Conservation (phyloP, 768 basidiomycete genomes). For the Favolaschia claudopus region DNA sequence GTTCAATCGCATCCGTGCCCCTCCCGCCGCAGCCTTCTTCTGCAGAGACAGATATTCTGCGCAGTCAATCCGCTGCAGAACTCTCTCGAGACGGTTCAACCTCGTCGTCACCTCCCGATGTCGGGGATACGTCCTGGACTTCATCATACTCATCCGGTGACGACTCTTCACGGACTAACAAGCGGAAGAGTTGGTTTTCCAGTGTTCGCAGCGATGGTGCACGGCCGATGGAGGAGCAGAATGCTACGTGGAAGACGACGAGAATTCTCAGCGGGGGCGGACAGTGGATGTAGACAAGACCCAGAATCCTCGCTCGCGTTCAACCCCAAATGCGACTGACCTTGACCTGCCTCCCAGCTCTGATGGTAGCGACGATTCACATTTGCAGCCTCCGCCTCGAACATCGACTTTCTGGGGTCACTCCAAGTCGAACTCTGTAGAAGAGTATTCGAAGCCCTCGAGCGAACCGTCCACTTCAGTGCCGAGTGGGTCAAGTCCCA, state of each 20-base stretch:
- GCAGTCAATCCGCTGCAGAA: constrained; percentile 41
- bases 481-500: constrained; percentile 26
- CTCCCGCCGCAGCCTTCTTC: constrained; percentile 34
- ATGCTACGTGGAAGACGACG: constrained; percentile 31
- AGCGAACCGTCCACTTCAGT: constrained; percentile 43
- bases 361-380: constrained; percentile 30
- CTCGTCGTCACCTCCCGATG: constrained; percentile 34
- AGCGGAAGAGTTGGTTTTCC: constrained; percentile 68
- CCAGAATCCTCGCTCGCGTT: constrained; percentile 39
- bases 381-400: constrained; percentile 14
- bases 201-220: constrained; percentile 48
- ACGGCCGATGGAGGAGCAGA: constrained; percentile 31
- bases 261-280: constrained; percentile 45
- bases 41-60: constrained; percentile 21
- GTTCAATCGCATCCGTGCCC: constrained; percentile 48
- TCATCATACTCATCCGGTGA: constrained; percentile 23
- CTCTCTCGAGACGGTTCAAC: constrained; percentile 4
- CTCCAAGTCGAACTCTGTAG: constrained; percentile 30
- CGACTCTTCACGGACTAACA: constrained; percentile 35
- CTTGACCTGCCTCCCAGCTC: constrained; percentile 46
- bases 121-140: constrained; percentile 26
- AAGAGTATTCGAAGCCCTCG: constrained; percentile 26
- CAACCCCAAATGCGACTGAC: constrained; percentile 39
- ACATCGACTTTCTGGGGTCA: constrained; percentile 19
- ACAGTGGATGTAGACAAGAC: constrained; percentile 39